Conservation (phyloP, 768 basidiomycete species). For the Boletus reticulatus region DNA sequence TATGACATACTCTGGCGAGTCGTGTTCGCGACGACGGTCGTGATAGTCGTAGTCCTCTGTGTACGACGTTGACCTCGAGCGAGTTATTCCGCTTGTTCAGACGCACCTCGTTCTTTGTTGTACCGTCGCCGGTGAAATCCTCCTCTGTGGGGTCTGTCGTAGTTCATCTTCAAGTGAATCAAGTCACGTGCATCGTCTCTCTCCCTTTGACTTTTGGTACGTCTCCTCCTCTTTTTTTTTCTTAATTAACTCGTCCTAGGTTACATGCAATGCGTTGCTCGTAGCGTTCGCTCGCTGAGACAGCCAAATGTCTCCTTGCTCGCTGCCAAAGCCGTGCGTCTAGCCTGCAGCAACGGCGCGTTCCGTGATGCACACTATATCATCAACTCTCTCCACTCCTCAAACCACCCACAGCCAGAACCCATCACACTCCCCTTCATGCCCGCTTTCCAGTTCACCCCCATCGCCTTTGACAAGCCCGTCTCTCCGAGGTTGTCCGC, state of each 20-base stretch:
- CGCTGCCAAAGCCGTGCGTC: slow-evolving; percentile 52
- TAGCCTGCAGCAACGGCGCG: slow-evolving; percentile 41
- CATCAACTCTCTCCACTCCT: slow-evolving; percentile 55
- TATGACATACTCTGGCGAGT: slow-evolving; percentile 73
- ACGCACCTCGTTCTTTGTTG: slow-evolving; percentile 50
- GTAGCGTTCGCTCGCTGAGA: slow-evolving; percentile 25
- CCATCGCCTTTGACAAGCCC: slow-evolving; percentile 46
- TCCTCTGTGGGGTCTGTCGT: slow-evolving; percentile 49
- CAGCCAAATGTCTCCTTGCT: slow-evolving; percentile 16
- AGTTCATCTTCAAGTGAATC: slow-evolving; percentile 38
- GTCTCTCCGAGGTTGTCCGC: slow-evolving; percentile 60
- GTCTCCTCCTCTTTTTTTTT: not conserved
- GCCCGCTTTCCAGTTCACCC: slow-evolving; percentile 34
- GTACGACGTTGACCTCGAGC: not conserved
- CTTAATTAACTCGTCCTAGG: not conserved
- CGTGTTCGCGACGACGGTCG: slow-evolving; percentile 64
- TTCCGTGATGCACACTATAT: slow-evolving; percentile 53
- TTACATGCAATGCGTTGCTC: slow-evolving; percentile 70
- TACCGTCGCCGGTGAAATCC: slow-evolving; percentile 47
- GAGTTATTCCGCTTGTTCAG: not conserved
- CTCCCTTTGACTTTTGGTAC: not conserved
- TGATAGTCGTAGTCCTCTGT: slow-evolving; percentile 62
- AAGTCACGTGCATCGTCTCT: slow-evolving; percentile 17
- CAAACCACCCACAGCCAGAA: slow-evolving; percentile 16
- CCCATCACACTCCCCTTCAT: slow-evolving; percentile 22